Conservation (phyloP, 371 early-diverging fungal genomes). For the Mucor velutinosus region DNA sequence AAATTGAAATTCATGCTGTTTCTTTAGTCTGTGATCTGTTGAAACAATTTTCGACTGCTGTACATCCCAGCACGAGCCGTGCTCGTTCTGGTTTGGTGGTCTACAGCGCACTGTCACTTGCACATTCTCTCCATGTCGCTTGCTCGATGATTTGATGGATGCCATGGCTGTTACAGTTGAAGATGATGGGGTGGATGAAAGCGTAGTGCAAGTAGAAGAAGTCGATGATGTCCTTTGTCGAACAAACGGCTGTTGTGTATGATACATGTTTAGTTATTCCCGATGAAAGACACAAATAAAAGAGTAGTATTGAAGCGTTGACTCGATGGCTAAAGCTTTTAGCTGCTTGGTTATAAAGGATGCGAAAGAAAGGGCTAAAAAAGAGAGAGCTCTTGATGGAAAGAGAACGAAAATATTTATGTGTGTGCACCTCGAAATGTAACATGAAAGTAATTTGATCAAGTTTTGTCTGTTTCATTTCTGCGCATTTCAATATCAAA, state of each 20-base stretch:
- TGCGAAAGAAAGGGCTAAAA: neutral
- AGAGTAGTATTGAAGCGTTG: neutral
- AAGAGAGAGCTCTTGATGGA: neutral
- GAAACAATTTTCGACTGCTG: constrained; percentile 5
- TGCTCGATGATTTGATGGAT: neutral
- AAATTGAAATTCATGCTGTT: constrained; percentile 20
- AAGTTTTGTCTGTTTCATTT: neutral
- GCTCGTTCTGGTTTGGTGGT: constrained; percentile 21
- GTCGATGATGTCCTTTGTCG: constrained; percentile 9
- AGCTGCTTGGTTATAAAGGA: neutral
- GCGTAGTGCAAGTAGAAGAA: neutral
- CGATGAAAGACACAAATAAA: neutral
- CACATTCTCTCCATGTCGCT: constrained; percentile 19
- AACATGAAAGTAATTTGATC: neutral
- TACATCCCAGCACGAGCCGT: constrained; percentile 19
- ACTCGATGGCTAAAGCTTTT: neutral
- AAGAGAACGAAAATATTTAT: neutral
- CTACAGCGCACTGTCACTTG: constrained; percentile 38
- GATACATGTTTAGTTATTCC: neutral
- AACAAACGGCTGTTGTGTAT: neutral
- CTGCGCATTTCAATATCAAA: neutral
- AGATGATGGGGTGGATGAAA: neutral
- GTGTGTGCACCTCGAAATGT: neutral
- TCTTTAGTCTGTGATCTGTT: constrained; percentile 10
- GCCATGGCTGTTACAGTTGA: neutral